Conservation (phyloP, 345 rosid species). For the Syzygium aqueum region DNA sequence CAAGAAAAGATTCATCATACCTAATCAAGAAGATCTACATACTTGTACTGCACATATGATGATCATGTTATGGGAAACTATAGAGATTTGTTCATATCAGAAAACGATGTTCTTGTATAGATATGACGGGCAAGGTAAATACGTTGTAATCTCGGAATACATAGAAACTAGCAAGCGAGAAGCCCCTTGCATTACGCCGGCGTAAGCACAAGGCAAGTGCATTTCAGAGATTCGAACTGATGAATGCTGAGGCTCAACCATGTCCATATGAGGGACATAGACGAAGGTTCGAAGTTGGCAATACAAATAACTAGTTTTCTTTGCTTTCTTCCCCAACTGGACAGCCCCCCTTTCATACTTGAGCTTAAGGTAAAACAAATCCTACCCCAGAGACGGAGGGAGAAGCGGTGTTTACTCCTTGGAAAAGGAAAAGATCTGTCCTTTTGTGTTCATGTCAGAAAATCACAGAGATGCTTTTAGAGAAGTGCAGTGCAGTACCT, state of each 20-base stretch:
- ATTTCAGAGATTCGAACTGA: background rate
- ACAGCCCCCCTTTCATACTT: background rate
- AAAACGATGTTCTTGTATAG: background rate
- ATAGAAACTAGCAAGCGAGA: background rate
- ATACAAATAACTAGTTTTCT: background rate
- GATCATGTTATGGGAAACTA: background rate
- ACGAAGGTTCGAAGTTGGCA: background rate
- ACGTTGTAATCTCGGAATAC: background rate
- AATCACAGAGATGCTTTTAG: background rate
- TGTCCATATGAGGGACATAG: background rate
- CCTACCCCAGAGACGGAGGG: background rate
- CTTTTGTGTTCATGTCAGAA: background rate
- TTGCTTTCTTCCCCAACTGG: background rate
- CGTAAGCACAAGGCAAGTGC: background rate
- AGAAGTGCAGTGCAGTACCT: background rate
- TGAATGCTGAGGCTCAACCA: background rate
- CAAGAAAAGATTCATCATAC: background rate
- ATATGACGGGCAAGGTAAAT: background rate
- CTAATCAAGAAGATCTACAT: background rate
- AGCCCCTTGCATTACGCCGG: background rate
- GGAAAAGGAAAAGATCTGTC: background rate
- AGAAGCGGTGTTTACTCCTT: background rate
- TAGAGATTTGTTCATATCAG: background rate
- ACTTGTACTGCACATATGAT: background rate
- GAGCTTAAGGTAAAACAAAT: background rate